Conservation (phyloP, 148 eudicot genomes). For the Pouteria glomerata region DNA sequence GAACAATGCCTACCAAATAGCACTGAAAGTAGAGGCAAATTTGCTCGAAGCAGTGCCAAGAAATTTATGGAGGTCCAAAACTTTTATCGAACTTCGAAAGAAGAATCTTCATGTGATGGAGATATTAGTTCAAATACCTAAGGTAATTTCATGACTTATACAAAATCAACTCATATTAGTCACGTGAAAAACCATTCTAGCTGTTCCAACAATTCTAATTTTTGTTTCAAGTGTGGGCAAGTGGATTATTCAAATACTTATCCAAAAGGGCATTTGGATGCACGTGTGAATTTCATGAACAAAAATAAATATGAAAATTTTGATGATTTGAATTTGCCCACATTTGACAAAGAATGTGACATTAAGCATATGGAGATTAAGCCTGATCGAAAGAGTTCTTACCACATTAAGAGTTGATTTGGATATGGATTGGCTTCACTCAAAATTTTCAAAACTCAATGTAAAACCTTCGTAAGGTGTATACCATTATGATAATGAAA, state of each 20-base stretch:
- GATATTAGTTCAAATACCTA: too few relatives aligned
- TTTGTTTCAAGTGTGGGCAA: neutral
- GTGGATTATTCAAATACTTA: neutral
- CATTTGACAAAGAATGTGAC: neutral
- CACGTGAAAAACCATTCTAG: neutral
- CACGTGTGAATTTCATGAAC: neutral
- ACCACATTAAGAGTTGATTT: neutral
- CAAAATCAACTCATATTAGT: too few relatives aligned
- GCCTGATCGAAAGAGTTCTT: neutral
- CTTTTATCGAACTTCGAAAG: neutral
- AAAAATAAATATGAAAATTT: too few relatives aligned
- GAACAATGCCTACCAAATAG: neutral
- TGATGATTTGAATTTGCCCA: neutral
- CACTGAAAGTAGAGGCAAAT: neutral
- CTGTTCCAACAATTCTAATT: neutral
- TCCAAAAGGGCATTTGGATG: neutral
- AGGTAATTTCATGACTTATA: too few relatives aligned
- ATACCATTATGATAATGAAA: neutral
- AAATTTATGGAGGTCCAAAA: neutral
- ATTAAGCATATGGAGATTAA: neutral
- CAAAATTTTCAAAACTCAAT: neutral
- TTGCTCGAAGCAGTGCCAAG: neutral
- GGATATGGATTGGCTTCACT: too few relatives aligned
- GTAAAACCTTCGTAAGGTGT: neutral
- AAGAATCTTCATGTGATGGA: neutral